A percentile compares a stretch with the other conserved stretches of the same genome.
Conservation (phyloP, 345 rosid species). For the Boechera divaricarpa region DNA sequence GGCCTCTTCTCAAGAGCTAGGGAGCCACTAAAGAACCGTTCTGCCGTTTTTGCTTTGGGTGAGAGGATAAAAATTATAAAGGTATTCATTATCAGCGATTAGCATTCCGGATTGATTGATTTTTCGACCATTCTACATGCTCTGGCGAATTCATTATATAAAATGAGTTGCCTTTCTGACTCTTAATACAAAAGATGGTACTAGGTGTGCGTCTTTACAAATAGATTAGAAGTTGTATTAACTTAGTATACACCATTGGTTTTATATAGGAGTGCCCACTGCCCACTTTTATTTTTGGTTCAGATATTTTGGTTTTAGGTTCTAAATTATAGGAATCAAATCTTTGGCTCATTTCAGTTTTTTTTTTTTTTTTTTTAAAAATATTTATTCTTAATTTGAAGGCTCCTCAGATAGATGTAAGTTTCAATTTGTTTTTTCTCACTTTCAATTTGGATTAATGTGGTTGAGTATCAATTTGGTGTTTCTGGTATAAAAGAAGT, state of each 20-base stretch:
- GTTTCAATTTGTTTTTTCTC: constrained; percentile 2
- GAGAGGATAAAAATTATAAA: constrained; percentile 89
- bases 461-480: constrained; percentile 14
- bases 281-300: not conserved
- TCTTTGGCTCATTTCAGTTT: not conserved
- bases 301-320: constrained; percentile 1
- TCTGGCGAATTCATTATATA: not conserved
- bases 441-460: constrained; percentile 20
- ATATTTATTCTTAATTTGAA: constrained; percentile 12
- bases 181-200: constrained; percentile 5
- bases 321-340: constrained; percentile 4
- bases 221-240: not conserved
- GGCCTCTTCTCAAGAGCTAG: constrained; percentile 86
- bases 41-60: constrained; percentile 94
- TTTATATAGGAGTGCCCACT: not conserved
- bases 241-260: not conserved
- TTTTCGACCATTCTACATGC: constrained; percentile 18
- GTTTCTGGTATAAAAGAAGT: constrained; percentile 22
- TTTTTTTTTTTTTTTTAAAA: not conserved
- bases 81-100: constrained; percentile 50
- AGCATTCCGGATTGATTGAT: constrained; percentile 15
- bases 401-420: constrained; percentile 5
- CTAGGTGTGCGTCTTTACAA: constrained; percentile 4
- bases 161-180: constrained; percentile 23
- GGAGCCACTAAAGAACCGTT: constrained; percentile 87